Conservation (phyloP, 495 filamentous ascomycete genomes). For the Trichoderma parareesei region DNA sequence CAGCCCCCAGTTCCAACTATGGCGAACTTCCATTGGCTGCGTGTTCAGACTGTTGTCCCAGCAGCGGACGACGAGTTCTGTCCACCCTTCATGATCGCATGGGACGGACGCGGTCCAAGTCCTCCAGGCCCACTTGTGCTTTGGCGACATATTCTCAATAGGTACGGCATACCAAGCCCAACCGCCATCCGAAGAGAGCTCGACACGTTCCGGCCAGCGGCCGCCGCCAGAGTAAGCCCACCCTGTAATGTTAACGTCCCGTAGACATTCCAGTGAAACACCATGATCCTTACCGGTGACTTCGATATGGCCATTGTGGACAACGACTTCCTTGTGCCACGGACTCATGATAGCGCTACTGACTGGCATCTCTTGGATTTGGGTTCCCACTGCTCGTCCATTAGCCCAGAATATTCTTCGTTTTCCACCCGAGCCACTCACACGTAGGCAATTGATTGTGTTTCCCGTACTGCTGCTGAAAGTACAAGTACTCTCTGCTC, state of each 20-base stretch:
- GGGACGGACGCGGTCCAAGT: conserved; percentile 45
- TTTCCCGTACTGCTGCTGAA: conserved; percentile 50
- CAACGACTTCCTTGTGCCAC: conserved; percentile 39
- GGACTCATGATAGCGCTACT: conserved; percentile 51
- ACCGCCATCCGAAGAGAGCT: conserved; percentile 49
- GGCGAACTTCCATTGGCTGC: conserved; percentile 24
- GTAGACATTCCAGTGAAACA: too few relatives aligned
- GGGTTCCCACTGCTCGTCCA: conserved; percentile 41
- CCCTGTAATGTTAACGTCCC: conserved; percentile 21
- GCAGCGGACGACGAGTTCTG: conserved; percentile 46
- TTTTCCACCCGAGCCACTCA: too few relatives aligned
- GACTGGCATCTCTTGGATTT: conserved; percentile 59
- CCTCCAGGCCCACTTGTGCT: conserved; percentile 49
- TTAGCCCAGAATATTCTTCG: too few relatives aligned
- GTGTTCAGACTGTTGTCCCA: conserved; percentile 53
- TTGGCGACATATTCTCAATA: conserved; percentile 38
- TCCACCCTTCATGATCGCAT: conserved; percentile 50
- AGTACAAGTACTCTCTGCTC: conserved; percentile 51
- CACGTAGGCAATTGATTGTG: conserved; percentile 35
- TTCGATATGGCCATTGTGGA: conserved; percentile 45
- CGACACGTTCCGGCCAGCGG: conserved; percentile 50
- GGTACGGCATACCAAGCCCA: conserved; percentile 50
- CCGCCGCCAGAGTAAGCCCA: conserved; percentile 58
- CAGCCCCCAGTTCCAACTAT: conserved; percentile 21
- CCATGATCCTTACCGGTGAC: conserved; percentile 16